Conservation (phyloP, 192 early-diverging fungal species). For the Helicostylum pulchrum region DNA sequence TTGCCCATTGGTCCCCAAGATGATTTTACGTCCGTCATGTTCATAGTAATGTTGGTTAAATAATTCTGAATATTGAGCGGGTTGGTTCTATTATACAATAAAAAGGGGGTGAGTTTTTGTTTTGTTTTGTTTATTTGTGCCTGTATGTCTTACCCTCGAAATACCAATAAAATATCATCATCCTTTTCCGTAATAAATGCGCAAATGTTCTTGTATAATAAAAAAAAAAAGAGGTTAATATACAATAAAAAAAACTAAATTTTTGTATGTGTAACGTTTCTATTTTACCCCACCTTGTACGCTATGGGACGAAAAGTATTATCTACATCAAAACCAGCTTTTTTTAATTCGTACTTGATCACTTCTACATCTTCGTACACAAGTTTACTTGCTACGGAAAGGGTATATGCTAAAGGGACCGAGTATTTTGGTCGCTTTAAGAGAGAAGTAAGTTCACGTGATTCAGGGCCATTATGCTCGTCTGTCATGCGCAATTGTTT, state of each 20-base stretch:
- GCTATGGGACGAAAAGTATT: constrained; percentile 49
- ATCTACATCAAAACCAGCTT: constrained; percentile 47
- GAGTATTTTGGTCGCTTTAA: constrained; percentile 41
- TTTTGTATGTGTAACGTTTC: background rate
- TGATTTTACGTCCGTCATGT: constrained; percentile 21
- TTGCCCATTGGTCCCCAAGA: constrained; percentile 36
- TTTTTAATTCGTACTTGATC: constrained; percentile 46
- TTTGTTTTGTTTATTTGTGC: background rate
- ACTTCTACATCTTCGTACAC: constrained; percentile 51
- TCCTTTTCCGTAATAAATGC: constrained; percentile 55
- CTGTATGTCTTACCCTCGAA: constrained; percentile 35
- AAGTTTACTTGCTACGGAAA: constrained; percentile 43
- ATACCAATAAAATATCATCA: constrained; percentile 50
- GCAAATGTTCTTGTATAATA: constrained; percentile 39
- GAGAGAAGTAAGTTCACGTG: constrained; percentile 4
- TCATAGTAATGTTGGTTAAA: constrained; percentile 40
- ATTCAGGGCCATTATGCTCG: constrained; percentile 1
- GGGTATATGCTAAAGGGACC: constrained; percentile 41
- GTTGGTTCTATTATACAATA: constrained; percentile 34
- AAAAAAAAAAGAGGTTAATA: background rate
- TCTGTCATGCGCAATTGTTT: constrained; percentile 17
- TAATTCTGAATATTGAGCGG: constrained; percentile 52
- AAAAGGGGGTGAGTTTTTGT: background rate
- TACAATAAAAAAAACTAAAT: background rate
- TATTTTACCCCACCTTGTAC: constrained; percentile 41